These are phyloP conservation scores for Pseudozyma sp. DNA, from an alignment of 1,284 basidiomycete species.

Conservation along the genomic window DNA sequence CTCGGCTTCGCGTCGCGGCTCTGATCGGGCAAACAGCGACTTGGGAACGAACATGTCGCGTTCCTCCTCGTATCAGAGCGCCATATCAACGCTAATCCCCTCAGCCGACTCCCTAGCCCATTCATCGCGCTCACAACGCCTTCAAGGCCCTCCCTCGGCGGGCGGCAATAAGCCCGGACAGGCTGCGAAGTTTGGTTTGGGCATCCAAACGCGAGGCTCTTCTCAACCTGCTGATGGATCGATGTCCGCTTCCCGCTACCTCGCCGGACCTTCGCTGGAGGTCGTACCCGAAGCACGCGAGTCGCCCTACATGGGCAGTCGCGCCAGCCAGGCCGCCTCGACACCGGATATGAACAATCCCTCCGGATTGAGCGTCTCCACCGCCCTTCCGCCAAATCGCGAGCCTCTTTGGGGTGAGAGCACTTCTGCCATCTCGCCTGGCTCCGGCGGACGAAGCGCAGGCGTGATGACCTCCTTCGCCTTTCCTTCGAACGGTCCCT, in stretches of 20 bases:
- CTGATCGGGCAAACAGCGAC: constrained; percentile 19
- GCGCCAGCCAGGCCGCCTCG: constrained; percentile 19
- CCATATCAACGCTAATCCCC: constrained; percentile 17
- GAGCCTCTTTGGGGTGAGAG: constrained; percentile 49
- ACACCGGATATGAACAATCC: constrained; percentile 13
- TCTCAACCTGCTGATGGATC: constrained; percentile 5
- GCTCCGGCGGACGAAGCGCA: constrained; percentile 1
- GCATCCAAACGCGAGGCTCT: constrained; percentile 22
- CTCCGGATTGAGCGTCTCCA: constrained; percentile 25
- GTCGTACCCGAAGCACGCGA: constrained; percentile 37
- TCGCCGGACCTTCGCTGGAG: constrained; percentile 19
- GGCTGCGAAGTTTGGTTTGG: constrained; percentile 25
- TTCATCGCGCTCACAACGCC: constrained; percentile 1
- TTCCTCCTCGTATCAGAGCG: constrained; percentile 33
- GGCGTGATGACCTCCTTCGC: constrained; percentile 33
- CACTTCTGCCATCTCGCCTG: constrained; percentile 5
- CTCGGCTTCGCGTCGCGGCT: constrained; percentile 19
- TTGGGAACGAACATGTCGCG: constrained; percentile 12
- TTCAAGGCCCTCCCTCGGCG: neutral
- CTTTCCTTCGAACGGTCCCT: constrained; percentile 23
- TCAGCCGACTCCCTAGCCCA: constrained; percentile 8
- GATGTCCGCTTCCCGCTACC: constrained; percentile 12
- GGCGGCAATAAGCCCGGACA: neutral
- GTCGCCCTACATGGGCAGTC: constrained; percentile 30
- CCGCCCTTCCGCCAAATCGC: constrained; percentile 17